Evolutionary conservation across 73 alveolate genomes (phyloP), one percentile per base, ranked within the genome.

Genomic region (Symbiodinium pilosum): DNA sequence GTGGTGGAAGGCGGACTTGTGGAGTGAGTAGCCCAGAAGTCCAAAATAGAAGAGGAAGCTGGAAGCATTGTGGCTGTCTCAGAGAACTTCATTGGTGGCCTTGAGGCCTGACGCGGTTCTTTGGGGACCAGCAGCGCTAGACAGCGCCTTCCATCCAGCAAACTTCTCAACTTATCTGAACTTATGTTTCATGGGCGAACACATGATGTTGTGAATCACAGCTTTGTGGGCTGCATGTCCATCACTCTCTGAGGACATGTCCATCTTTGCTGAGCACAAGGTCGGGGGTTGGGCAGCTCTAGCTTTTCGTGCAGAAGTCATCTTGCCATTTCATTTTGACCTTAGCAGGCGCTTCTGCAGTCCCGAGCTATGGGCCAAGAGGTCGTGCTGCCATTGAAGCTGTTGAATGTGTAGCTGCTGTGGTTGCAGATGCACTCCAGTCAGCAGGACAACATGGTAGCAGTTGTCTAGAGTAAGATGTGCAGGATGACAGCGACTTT

Each of bases 1-100:
- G 96, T 89, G 71, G 87, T 89, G 43, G 96, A 89, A 14, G 96
- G 96, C 43, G 96, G 96, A 2, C 87, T 89, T 64, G 52, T 69
- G 26, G 96, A 89, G 96, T 44, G 20, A 20, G 18, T 16, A 16
- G n/a, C 96, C 36, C 5, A 89, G 87, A 68, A 16, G 30, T n/a
- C 39, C 20, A 68, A 24, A 16, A 30, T 30, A 20, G 21, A 26
- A 3, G 12, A 39, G 28, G 30, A 68, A 28, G 34, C 40, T n/a
- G n/a, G n/a, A n/a, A n/a, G n/a, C n/a, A n/a, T n/a, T n/a, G n/a
- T n/a, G n/a, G 77, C 38, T 34, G 34, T 59, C 38, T 59, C 77
- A 59, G 77, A 11, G 41, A n/a, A 11, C 32, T 71, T 71, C 12
- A 42, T n/a, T 18, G 1, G 28, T 32, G 21, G 42, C n/a, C 68